Conservation (phyloP, 2,329 filamentous ascomycete genomes). For the Teratosphaeria zuluensis region DNA sequence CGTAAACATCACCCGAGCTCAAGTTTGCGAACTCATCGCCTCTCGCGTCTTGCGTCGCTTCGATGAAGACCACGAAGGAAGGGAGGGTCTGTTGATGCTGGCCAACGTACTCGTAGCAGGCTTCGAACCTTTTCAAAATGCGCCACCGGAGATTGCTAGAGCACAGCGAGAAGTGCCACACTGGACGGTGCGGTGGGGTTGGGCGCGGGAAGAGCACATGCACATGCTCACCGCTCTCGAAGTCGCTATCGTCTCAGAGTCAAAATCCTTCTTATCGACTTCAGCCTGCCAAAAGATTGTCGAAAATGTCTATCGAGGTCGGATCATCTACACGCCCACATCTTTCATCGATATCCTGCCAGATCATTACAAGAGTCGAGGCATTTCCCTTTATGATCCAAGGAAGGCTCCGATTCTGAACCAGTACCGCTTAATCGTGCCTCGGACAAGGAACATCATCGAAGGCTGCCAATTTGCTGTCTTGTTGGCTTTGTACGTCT, state of each 20-base stretch:
- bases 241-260: conserved; percentile 73
- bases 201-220: conserved; percentile 38
- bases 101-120: conserved; percentile 73
- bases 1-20: conserved; percentile 67
- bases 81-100: conserved; percentile 60
- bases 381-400: conserved; percentile 72
- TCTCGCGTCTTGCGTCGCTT: conserved; percentile 68
- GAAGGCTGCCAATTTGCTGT: conserved; percentile 66
- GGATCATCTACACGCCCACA: conserved; percentile 72
- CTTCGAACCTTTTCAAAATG: conserved; percentile 79
- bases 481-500: conserved; percentile 58
- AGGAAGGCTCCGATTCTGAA: conserved; percentile 66
- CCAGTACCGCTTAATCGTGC: conserved; percentile 76
- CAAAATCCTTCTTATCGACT: conserved; percentile 66
- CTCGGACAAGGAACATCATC: conserved; percentile 64
- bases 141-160: conserved; percentile 55
- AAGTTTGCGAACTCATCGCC: conserved; percentile 70
- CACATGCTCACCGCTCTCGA: conserved; percentile 67
- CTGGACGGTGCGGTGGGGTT: conserved; percentile 34
- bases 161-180: conserved; percentile 42
- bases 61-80: conserved; percentile 65
- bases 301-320: conserved; percentile 70
- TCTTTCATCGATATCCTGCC: conserved; percentile 76
- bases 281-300: conserved; percentile 75
- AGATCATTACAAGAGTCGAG: conserved; percentile 75